phyloP scores from a whole-genome alignment of 208 protist species.

The Acanthamoeba sp. region DNA sequence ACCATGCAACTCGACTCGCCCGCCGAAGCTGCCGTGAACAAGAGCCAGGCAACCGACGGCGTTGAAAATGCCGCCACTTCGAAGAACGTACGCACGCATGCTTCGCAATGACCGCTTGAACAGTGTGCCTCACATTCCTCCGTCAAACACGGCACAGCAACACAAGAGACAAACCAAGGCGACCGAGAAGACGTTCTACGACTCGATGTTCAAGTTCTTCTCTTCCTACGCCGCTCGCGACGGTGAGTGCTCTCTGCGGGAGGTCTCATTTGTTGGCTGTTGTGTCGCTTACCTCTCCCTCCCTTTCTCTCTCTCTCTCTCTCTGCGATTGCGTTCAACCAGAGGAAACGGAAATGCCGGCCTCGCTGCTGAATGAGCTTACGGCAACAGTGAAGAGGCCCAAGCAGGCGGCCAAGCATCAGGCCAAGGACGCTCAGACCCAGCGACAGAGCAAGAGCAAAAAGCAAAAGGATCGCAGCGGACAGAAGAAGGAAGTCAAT shows the following conservation, averaged over 20 bases:
- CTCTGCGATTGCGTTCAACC: neutral
- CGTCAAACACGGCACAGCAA: neutral
- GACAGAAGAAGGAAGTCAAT: neutral
- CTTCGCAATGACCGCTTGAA: neutral
- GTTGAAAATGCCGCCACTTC: neutral
- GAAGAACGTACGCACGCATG: neutral
- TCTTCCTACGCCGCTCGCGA: slow-evolving; percentile 15
- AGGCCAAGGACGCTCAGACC: neutral
- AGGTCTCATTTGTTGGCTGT: no score
- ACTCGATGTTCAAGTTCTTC: slow-evolving; percentile 62
- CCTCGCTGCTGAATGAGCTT: slow-evolving; percentile 13
- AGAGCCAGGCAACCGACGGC: neutral
- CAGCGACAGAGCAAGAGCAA: neutral
- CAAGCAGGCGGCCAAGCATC: neutral
- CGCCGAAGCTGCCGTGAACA: neutral
- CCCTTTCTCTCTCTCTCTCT: no score
- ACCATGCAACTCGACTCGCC: slow-evolving; percentile 19
- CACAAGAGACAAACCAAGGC: slow-evolving; percentile 27
- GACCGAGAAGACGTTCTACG: slow-evolving; percentile 10
- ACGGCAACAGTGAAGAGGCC: neutral
- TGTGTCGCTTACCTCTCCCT: no score
- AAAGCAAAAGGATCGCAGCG: neutral
- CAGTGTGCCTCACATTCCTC: neutral
- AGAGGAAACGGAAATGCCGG: slow-evolving; percentile 24
- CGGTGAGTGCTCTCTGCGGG: neutral